Conservation (phyloP, 2,329 filamentous ascomycete genomes). For the Dactylellina haptotyla region DNA sequence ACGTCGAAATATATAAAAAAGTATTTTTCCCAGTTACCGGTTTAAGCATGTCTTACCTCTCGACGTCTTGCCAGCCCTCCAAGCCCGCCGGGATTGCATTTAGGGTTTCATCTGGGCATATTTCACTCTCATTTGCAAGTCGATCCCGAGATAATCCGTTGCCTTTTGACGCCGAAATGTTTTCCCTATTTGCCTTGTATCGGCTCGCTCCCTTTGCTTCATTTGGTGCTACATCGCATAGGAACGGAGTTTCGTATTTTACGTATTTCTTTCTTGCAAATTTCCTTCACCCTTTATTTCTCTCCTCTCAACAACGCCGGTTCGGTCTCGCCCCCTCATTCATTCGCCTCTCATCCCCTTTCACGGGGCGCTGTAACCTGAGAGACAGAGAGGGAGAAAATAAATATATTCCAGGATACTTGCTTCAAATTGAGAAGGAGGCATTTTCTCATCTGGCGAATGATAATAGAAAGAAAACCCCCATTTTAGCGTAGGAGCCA, state of each 20-base stretch:
- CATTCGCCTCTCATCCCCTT: not conserved
- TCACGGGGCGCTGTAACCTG: not conserved
- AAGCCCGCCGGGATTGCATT: slow-evolving; percentile 6
- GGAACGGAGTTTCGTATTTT: not conserved
- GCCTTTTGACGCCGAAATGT: slow-evolving; percentile 12
- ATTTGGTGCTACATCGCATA: not conserved
- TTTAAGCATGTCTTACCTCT: slow-evolving; percentile 39
- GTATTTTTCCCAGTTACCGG: slow-evolving; percentile 27
- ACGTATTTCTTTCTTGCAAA: not conserved
- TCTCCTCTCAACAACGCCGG: not conserved
- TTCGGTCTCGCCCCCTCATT: not conserved
- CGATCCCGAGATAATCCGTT: slow-evolving; percentile 48
- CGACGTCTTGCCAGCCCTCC: not conserved
- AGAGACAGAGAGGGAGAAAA: not conserved
- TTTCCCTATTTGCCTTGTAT: too few species aligned
- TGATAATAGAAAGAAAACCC: too few species aligned
- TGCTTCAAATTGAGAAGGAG: too few species aligned
- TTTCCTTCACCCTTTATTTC: not conserved
- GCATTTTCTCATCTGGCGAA: too few species aligned
- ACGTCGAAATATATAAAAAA: not conserved
- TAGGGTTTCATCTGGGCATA: slow-evolving; percentile 14
- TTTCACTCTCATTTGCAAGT: slow-evolving; percentile 7
- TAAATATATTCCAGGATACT: not conserved
- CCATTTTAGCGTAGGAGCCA: slow-evolving; percentile 6
- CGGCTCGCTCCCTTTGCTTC: too few species aligned